Evolutionary conservation across 1,139 yeast species (phyloP).

Genomic region (Arxiozyma heterogenica): DNA sequence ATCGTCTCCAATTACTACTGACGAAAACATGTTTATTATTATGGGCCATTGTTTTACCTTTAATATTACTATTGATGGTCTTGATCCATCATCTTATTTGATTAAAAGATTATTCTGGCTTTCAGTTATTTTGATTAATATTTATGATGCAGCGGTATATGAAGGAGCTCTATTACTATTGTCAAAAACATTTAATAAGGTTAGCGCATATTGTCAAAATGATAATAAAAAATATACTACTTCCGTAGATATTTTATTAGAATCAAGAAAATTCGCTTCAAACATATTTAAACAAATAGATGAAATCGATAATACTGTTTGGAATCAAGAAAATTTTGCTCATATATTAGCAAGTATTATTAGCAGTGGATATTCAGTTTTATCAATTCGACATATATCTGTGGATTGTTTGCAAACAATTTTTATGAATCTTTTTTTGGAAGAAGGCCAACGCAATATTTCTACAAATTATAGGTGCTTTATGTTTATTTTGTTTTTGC

Average conservation of each 20-base stretch:
- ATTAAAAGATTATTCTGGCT: conserved; percentile 63
- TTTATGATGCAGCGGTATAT: conserved; percentile 39
- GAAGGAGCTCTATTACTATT: conserved; percentile 47
- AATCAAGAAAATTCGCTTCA: conserved; percentile 33
- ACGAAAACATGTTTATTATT: conserved; percentile 28
- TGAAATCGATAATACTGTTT: conserved; percentile 34
- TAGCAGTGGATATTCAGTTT: conserved; percentile 54
- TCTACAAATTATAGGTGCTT: conserved; percentile 35
- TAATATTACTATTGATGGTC: conserved; percentile 55
- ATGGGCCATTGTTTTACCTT: conserved; percentile 39
- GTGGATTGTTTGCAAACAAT: conserved; percentile 43
- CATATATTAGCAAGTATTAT: conserved; percentile 44
- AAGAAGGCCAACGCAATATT: conserved; percentile 11
- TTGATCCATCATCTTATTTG: conserved; percentile 45
- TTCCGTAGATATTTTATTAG: conserved; percentile 12
- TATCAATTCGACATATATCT: conserved; percentile 53
- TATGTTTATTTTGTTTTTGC: conserved; percentile 46
- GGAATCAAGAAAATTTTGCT: conserved; percentile 46
- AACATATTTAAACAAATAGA: conserved; percentile 41
- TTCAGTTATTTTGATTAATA: conserved; percentile 35
- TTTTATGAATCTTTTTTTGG: conserved; percentile 39
- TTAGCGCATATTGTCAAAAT: conserved; percentile 24
- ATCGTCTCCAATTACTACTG: conserved; percentile 27
- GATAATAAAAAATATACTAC: conserved; percentile 6
- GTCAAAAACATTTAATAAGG: conserved; percentile 27